phyloP scores from a whole-genome alignment of 1,284 basidiomycete genomes.

The Malassezia caprae region DNA sequence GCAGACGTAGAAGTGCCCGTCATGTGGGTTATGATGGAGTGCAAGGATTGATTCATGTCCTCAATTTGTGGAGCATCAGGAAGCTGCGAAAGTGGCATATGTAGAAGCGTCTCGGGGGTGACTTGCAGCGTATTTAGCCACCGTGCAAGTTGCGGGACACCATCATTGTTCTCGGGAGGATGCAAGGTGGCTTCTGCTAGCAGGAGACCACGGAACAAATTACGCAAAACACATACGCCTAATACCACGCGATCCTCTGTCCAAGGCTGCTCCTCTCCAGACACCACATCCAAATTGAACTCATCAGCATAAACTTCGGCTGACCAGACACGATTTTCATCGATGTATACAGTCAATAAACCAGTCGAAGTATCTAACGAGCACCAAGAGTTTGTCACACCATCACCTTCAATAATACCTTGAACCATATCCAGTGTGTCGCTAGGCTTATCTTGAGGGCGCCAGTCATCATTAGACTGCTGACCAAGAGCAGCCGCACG shows the following conservation, averaged over 20 bases:
- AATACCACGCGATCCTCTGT: conserved; percentile 14
- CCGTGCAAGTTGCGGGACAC: background rate
- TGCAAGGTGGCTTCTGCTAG: conserved; percentile 37
- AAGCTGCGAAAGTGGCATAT: conserved; percentile 1
- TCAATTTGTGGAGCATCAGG: background rate
- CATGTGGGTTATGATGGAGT: conserved; percentile 1
- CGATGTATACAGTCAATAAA: conserved; percentile 74
- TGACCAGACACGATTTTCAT: conserved; percentile 71
- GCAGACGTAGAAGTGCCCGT: background rate
- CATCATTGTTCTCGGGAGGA: background rate
- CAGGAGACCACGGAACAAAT: conserved; percentile 40
- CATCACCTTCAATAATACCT: conserved; percentile 83
- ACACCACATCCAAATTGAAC: conserved; percentile 50
- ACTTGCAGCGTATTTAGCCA: background rate
- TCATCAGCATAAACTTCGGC: conserved; percentile 92
- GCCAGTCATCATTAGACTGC: conserved; percentile 18
- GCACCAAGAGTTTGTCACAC: conserved; percentile 73
- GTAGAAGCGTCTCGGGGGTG: background rate
- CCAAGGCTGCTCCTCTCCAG: background rate
- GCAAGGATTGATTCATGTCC: background rate
- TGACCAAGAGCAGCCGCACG: conserved; percentile 20
- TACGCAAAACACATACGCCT: conserved; percentile 43
- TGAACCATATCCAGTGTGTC: conserved; percentile 78
- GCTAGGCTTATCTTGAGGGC: conserved; percentile 29
- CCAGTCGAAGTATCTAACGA: conserved; percentile 81